Evolutionary conservation across 176 grass and related monocot species (phyloP).

Genomic region (Eleusine coracana): DNA sequence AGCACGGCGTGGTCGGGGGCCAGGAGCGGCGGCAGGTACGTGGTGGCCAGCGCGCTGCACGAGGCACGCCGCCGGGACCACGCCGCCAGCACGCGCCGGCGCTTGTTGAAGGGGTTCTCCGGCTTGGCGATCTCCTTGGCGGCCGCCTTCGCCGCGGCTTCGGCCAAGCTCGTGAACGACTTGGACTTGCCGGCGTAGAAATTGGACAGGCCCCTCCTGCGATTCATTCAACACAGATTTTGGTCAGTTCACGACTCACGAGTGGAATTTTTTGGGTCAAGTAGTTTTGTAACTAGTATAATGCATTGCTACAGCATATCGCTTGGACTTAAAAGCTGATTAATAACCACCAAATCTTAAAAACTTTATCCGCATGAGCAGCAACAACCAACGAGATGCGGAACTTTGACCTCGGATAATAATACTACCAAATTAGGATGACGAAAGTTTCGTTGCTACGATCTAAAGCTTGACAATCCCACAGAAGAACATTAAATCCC

Average conservation of each 20-base stretch:
- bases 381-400: background rate
- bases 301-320: too few relatives aligned
- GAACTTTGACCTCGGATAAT: background rate
- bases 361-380: constrained; percentile 1
- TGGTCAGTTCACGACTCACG: constrained; percentile 23
- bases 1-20: constrained; percentile 43
- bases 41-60: constrained; percentile 62
- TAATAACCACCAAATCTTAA: background rate
- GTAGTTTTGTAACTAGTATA: too few relatives aligned
- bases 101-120: constrained; percentile 93
- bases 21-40: constrained; percentile 57
- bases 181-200: constrained; percentile 90
- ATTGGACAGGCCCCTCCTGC: constrained; percentile 72
- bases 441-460: background rate
- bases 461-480: constrained; percentile 13
- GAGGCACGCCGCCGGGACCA: constrained; percentile 61
- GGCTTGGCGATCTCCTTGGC: constrained; percentile 78
- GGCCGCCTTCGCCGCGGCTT: constrained; percentile 50
- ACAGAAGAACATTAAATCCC: background rate
- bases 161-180: constrained; percentile 71
- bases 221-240: background rate
- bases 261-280: background rate
- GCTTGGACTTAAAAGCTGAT: background rate
- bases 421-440: background rate
- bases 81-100: constrained; percentile 55